These are phyloP conservation scores for Ophiostoma australiae DNA, from an alignment of 2,329 filamentous ascomycete genomes.

Conservation along the genomic window DNA sequence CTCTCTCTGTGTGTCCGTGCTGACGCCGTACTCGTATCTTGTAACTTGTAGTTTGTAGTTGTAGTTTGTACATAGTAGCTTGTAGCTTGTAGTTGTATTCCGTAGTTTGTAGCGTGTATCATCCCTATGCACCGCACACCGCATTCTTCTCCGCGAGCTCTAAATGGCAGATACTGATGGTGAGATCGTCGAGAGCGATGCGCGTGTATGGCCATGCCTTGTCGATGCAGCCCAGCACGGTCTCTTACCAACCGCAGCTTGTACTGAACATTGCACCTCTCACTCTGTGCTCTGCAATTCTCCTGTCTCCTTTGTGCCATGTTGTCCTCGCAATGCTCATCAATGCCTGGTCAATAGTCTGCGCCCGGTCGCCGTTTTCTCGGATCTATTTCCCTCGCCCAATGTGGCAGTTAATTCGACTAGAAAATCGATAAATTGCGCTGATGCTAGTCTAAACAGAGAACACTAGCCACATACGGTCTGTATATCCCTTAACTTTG, in stretches of 20 bases:
- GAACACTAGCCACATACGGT: background rate
- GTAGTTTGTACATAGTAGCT: background rate
- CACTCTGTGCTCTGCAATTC: background rate
- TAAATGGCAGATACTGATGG: background rate
- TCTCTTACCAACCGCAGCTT: background rate
- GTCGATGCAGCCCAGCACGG: background rate
- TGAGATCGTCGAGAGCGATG: background rate
- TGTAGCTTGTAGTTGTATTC: background rate
- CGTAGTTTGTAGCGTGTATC: background rate
- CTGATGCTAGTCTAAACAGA: background rate
- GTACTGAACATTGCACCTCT: background rate
- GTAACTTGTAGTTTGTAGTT: background rate
- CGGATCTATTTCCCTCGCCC: slow-evolving; percentile 2
- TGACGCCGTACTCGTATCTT: background rate
- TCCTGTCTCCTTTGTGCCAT: background rate
- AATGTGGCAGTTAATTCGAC: background rate
- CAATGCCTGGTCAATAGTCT: background rate
- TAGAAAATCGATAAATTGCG: background rate
- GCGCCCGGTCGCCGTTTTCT: background rate
- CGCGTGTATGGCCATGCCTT: background rate
- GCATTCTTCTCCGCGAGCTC: slow-evolving; percentile 1
- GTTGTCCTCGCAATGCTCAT: background rate
- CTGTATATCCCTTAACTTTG: background rate
- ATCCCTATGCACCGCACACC: background rate
- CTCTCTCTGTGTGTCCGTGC: background rate